Evolutionary conservation across 176 grass and related monocot species (phyloP).

Genomic region (Oryza coarctata): DNA sequence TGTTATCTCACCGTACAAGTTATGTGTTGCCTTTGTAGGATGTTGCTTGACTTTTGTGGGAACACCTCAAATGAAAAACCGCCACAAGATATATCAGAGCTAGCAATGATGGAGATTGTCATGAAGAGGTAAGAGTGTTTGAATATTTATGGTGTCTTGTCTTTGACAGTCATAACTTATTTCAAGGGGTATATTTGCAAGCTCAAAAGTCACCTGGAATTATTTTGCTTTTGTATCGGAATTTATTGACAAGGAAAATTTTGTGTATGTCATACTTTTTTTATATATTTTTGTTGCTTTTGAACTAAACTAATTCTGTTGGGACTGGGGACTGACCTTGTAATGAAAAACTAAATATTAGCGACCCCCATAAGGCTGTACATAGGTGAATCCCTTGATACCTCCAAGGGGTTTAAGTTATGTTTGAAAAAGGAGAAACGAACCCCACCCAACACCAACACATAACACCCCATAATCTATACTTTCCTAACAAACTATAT

Average conservation of each 20-base stretch:
- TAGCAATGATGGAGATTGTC: constrained; percentile 75
- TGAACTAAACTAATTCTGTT: not conserved
- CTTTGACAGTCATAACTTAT: not conserved
- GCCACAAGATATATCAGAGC: constrained; percentile 46
- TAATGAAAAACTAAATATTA: no score
- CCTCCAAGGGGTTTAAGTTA: no score
- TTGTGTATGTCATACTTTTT: not conserved
- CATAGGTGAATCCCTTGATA: no score
- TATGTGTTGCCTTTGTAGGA: constrained; percentile 49
- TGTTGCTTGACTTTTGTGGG: constrained; percentile 81
- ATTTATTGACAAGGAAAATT: not conserved
- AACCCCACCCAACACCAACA: no score
- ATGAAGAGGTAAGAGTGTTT: constrained; percentile 55
- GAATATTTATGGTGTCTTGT: not conserved
- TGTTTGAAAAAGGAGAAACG: no score
- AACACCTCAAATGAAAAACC: constrained; percentile 62
- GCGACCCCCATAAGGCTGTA: no score
- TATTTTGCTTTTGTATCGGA: constrained; percentile 6
- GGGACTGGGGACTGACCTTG: not conserved
- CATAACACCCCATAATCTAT: no score
- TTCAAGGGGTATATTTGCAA: not conserved
- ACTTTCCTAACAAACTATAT: no score
- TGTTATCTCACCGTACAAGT: constrained; percentile 1
- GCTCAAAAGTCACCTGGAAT: not conserved
- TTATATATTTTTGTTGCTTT: constrained; percentile 15